Evolutionary conservation across 108 stramenopile genomes (phyloP).

Genomic region (Cyclotella atomus): DNA sequence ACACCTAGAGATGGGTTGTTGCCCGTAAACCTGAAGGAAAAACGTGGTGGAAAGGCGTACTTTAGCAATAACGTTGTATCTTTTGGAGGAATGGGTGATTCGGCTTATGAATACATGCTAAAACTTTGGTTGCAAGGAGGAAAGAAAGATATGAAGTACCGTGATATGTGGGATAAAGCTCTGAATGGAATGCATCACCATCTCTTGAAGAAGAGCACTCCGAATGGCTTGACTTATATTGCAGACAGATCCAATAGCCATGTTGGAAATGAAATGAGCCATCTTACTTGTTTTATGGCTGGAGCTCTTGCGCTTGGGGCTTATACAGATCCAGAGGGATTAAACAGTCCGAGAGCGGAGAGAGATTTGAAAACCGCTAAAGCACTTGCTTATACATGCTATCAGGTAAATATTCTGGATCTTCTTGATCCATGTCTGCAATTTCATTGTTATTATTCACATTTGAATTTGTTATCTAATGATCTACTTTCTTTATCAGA

Average conservation of each 20-base stretch:
- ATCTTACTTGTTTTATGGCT: slow-evolving; percentile 95
- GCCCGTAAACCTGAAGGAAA: slow-evolving; percentile 45
- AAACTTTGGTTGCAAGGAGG: slow-evolving; percentile 94
- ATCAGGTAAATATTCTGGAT: too few species aligned
- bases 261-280: slow-evolving; percentile 87
- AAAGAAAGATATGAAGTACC: slow-evolving; percentile 66
- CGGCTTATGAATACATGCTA: slow-evolving; percentile 96
- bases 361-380: slow-evolving; percentile 82
- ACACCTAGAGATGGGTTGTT: slow-evolving; percentile 63
- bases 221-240: slow-evolving; percentile 83
- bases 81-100: slow-evolving; percentile 80
- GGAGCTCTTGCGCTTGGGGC: slow-evolving; percentile 93
- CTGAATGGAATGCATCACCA: slow-evolving; percentile 85
- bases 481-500: too few species aligned
- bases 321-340: slow-evolving; percentile 75
- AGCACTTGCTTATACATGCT: slow-evolving; percentile 95
- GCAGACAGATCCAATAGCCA: slow-evolving; percentile 60
- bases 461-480: too few species aligned
- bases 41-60: slow-evolving; percentile 34
- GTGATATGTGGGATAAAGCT: slow-evolving; percentile 90
- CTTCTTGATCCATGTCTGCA: too few species aligned
- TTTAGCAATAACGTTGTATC: slow-evolving; percentile 69
- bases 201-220: slow-evolving; percentile 71
- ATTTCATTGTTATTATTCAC: too few species aligned
- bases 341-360: slow-evolving; percentile 71